A percentile compares a stretch with the other conserved stretches of the same genome.
phyloP scores from a whole-genome alignment of 1,284 basidiomycete genomes.

The Gomphus bonarii region DNA sequence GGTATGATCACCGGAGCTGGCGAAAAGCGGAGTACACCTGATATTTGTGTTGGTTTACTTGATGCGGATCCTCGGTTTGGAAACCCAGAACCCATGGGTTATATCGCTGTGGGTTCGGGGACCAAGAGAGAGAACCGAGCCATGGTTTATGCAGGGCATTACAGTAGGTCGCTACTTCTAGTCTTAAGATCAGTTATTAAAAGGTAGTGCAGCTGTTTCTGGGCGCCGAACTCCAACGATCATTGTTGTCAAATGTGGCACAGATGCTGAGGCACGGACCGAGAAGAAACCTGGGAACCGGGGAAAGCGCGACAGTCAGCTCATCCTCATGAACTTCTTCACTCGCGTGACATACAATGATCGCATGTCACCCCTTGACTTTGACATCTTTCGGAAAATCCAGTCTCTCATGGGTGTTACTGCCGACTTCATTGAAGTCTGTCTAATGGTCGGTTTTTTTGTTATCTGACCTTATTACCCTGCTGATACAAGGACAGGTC shows the following conservation, averaged over 20 bases:
- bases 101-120: slow-evolving; percentile 84
- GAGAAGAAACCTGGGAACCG: slow-evolving; percentile 97
- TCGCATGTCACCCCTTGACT: slow-evolving; percentile 95
- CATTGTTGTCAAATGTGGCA: slow-evolving; percentile 95
- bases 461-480: not conserved
- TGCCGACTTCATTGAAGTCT: slow-evolving; percentile 96
- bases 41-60: slow-evolving; percentile 88
- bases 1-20: slow-evolving; percentile 99
- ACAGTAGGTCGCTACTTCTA: slow-evolving; percentile 52
- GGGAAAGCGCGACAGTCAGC: slow-evolving; percentile 97
- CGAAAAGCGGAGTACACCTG: slow-evolving; percentile 90
- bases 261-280: slow-evolving; percentile 64
- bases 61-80: slow-evolving; percentile 95
- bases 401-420: slow-evolving; percentile 98
- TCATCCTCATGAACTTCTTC: slow-evolving; percentile 99
- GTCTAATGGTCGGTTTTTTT: slow-evolving; percentile 69
- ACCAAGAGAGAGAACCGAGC: slow-evolving; percentile 88
- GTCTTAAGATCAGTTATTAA: slow-evolving; percentile 11
- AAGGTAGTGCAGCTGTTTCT: slow-evolving; percentile 43
- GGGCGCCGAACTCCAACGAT: slow-evolving; percentile 93
- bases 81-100: slow-evolving; percentile 93
- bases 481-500: slow-evolving; percentile 45
- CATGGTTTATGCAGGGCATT: slow-evolving; percentile 98
- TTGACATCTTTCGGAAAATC: slow-evolving; percentile 95
- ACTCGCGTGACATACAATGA: slow-evolving; percentile 98